Evolutionary conservation across 352 stramenopile genomes (phyloP).

Genomic region (Globisporangium iwayamae): DNA sequence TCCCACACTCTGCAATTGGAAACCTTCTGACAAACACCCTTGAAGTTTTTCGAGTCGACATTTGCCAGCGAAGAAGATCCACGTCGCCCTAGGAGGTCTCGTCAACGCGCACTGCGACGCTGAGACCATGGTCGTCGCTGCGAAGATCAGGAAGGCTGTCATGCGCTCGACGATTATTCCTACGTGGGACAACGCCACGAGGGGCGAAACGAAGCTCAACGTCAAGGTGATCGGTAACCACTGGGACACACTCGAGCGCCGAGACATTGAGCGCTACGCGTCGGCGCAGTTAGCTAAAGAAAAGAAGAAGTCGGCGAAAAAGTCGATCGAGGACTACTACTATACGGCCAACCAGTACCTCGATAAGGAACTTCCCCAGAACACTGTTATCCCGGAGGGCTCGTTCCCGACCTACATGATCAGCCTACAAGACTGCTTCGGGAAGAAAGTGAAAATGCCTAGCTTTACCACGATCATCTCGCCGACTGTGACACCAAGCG

Average conservation of each 20-base stretch:
- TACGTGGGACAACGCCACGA: not conserved
- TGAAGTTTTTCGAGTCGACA: too few relatives aligned
- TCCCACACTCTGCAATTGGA: too few relatives aligned
- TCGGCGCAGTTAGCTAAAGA: not conserved
- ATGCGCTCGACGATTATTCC: constrained; percentile 3
- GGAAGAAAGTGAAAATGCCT: not conserved
- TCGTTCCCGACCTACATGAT: not conserved
- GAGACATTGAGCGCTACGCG: not conserved
- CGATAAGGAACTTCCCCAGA: too few relatives aligned
- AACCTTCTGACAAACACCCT: too few relatives aligned
- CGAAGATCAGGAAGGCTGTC: not conserved
- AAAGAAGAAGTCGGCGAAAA: not conserved
- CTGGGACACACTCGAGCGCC: not conserved
- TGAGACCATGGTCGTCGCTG: not conserved
- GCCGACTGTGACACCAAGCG: not conserved
- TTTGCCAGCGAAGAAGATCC: not conserved
- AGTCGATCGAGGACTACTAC: constrained; percentile 1
- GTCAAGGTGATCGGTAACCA: not conserved
- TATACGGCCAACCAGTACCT: not conserved
- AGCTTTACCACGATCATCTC: not conserved
- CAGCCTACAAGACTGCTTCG: not conserved
- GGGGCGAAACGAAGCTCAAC: not conserved
- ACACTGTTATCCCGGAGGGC: not conserved
- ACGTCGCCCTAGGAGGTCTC: not conserved
- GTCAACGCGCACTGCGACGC: not conserved